Base-by-base conservation (phyloP, 805 yeast species). In the Metschnikowia hibisci region DNA sequence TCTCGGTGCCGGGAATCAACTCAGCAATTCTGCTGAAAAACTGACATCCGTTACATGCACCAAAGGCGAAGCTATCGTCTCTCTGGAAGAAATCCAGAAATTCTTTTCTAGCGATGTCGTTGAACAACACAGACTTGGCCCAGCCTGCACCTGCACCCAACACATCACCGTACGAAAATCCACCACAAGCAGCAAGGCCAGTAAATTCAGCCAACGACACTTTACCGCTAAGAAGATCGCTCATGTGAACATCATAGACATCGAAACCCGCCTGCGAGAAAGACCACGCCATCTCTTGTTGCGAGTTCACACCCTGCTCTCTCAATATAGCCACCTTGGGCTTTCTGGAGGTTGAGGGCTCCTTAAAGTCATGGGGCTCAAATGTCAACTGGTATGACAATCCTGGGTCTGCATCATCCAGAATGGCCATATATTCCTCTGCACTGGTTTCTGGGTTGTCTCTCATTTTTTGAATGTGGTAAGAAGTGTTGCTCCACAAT, bases 41-140 rank as follows among this genome's bases (percentile, higher is more conserved):
- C 67, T 93, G 99, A 71, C 99, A 93, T 49, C 99, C 99, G 64
- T 93, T 93, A 77, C 99, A 93, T 37, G 96, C 96, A 66, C 99
- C 99, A 56, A 93, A 81, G 4, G 98, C 95, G 72, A 93, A 93
- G 0, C 99, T 93, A 62, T 93, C 95, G 14, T 73, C 71, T 67
- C 99, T 82, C 57, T 82, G 81, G 80, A 93, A 93, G 66, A 93
- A 93, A 39, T 69, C 75, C 51, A 71, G 66, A 64, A 93, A 93
- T 69, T 87, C 90, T 22, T 73, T 58, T 61, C 93, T 81, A 29
- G 91, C 85, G 42, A 68, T 72, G 29, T 80, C 87, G 61, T 91
- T 84, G 77, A 82, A 89, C 52, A 93, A 69, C 8, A 93, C 96
- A 13, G 97, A 87, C 60, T 88, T 89, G 45, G 99, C 99, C 99